Percentiles rank a stretch among this genome's conserved stretches.
Evolutionary conservation across 768 basidiomycete genomes (phyloP).

Genomic region (Hericium alpestre): DNA sequence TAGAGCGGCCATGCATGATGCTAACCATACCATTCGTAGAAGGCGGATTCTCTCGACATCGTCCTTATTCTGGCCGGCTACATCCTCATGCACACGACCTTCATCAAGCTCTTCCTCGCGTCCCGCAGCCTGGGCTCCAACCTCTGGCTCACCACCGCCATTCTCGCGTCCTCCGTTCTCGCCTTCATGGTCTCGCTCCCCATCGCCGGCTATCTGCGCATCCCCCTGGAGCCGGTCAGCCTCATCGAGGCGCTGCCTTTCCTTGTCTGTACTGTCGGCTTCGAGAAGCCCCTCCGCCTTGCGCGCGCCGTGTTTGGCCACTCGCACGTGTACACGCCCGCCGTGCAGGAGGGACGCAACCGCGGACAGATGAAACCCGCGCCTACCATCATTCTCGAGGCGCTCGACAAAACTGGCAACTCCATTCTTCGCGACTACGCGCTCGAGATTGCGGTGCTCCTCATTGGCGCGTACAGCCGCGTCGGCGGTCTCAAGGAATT

Average conservation of each 20-base stretch:
- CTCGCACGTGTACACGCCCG: conserved; percentile 36
- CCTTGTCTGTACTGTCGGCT: conserved; percentile 94
- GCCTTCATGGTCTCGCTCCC: conserved; percentile 81
- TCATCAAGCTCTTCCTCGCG: conserved; percentile 81
- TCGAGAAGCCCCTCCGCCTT: conserved; percentile 92
- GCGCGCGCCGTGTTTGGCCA: conserved; percentile 85
- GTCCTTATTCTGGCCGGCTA: conserved; percentile 89
- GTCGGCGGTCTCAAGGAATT: conserved; percentile 90
- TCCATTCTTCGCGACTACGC: conserved; percentile 88
- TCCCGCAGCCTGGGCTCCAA: conserved; percentile 77
- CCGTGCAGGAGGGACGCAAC: conserved; percentile 18
- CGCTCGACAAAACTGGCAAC: conserved; percentile 67
- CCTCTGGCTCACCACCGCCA: conserved; percentile 64
- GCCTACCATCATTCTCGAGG: conserved; percentile 75
- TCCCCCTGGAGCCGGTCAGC: conserved; percentile 86
- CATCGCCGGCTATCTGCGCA: conserved; percentile 60
- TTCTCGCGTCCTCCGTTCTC: conserved; percentile 70
- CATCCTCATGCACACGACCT: conserved; percentile 90
- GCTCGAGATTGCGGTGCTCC: conserved; percentile 82
- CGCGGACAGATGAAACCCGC: conserved; percentile 57
- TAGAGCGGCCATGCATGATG: background rate
- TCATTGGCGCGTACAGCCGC: conserved; percentile 76
- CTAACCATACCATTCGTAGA: conserved; percentile 28
- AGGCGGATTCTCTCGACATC: conserved; percentile 94
- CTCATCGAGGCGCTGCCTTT: conserved; percentile 95